Base-by-base conservation (phyloP, 306 rosid genomes). In the Quercus aquifolioides region DNA sequence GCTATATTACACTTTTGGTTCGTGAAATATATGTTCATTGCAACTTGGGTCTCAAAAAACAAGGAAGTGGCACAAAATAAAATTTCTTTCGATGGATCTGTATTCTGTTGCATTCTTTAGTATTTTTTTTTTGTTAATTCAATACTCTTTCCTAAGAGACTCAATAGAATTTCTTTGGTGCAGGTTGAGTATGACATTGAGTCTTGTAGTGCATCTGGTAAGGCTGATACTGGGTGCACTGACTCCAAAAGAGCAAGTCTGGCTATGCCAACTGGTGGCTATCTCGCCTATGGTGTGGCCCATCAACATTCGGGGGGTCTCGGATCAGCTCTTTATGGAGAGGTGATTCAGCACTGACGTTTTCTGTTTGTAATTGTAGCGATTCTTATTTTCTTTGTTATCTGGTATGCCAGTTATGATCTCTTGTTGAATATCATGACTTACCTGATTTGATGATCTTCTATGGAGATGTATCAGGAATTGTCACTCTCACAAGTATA, bases 241-340 rank as follows among this genome's bases (percentile, higher is more conserved):
- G 65, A 92, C 84, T 86, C 67, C 5, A 86, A 63, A 76, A 76
- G 69, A 63, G 56, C 90, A 71, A 83, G 28, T 51, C 56, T 85
- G 8, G 88, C 80, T 2, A 33, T 90, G 70, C 84, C 86, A 65
- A 69, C 25, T 5, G 90, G 89, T 67, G 97, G 97, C 18, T 92
- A 83, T 80, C 59, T 94, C 14, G 41, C 92, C 71, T 92, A 94
- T 64, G 96, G 89, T 80, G 91, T 79, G 69, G 96, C 94, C 73
- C 98, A 94, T 82, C 98, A 92, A 54, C 98, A 94, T 84, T 74
- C 88, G 1, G 96, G 96, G 12, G 98, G 91, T 52, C 59, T 25
- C 5, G 96, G 94, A 38, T 72, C 94, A 55, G 82, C 89, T 58
- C 80, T 94, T 12, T 92, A 90, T 73, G 84, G 97, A 87, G 84